phyloP scores from a whole-genome alignment of 371 early-diverging fungal genomes.

The Batkoa obscura region DNA sequence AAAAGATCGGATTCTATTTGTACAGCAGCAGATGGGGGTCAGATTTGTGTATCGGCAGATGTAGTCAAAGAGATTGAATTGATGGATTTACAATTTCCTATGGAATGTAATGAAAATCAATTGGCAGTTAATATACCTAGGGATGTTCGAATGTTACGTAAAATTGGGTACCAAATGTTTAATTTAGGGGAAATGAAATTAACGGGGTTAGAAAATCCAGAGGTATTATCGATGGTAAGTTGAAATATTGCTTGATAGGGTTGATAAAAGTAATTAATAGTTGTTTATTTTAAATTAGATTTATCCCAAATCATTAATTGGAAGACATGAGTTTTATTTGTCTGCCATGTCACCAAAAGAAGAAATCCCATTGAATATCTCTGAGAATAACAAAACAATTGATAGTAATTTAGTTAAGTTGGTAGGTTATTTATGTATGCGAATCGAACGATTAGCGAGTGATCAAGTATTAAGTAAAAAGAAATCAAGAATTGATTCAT shows the following conservation, averaged over 20 bases:
- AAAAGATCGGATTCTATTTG: slow-evolving; percentile 77
- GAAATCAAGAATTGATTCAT: too few species aligned
- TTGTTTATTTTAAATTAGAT: neutral
- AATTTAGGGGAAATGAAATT: slow-evolving; percentile 63
- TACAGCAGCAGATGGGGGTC: slow-evolving; percentile 81
- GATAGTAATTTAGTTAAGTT: slow-evolving; percentile 4
- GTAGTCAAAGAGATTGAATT: slow-evolving; percentile 29
- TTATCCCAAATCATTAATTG: neutral
- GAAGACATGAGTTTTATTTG: neutral
- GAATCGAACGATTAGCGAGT: slow-evolving; percentile 28
- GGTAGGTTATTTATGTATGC: slow-evolving; percentile 23
- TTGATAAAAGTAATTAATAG: too few species aligned
- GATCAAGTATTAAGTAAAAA: slow-evolving; percentile 1
- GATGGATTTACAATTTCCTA: slow-evolving; percentile 14
- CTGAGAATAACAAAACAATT: too few species aligned
- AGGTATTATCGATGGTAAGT: slow-evolving; percentile 41
- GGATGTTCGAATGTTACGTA: slow-evolving; percentile 24
- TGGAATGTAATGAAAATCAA: slow-evolving; percentile 6
- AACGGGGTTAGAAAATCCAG: slow-evolving; percentile 79
- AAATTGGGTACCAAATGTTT: slow-evolving; percentile 46
- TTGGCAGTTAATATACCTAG: slow-evolving; percentile 11
- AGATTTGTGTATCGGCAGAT: slow-evolving; percentile 53
- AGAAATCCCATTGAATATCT: too few species aligned
- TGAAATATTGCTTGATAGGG: too few species aligned
- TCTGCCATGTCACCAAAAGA: too few species aligned